phyloP scores from a whole-genome alignment of 805 yeast species.

The Tetrapisispora phaffii region DNA sequence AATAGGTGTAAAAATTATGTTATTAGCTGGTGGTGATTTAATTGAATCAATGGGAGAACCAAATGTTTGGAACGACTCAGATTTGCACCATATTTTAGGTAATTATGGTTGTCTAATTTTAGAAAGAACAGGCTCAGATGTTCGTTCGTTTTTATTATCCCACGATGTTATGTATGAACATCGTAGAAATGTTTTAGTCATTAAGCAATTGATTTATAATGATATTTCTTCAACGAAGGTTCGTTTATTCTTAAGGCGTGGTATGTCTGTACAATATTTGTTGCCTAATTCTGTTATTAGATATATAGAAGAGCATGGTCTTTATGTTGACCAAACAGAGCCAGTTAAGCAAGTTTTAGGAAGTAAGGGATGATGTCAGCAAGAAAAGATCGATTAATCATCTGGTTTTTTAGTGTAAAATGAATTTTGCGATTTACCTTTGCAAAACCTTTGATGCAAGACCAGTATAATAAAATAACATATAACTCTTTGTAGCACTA shows the following conservation, averaged over 20 bases:
- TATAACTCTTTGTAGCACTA: no score
- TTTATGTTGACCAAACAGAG: slow-evolving; percentile 78
- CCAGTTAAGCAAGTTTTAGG: slow-evolving; percentile 83
- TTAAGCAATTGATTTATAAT: slow-evolving; percentile 91
- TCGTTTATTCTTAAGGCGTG: slow-evolving; percentile 80
- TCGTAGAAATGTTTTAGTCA: slow-evolving; percentile 82
- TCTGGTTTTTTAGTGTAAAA: no score
- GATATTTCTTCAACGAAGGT: slow-evolving; percentile 95
- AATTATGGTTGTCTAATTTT: slow-evolving; percentile 93
- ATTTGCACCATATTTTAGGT: slow-evolving; percentile 89
- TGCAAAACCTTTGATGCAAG: not conserved
- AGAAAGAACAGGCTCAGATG: slow-evolving; percentile 95
- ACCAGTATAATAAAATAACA: not conserved
- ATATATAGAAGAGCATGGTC: slow-evolving; percentile 84
- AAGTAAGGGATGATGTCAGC: slow-evolving; percentile 27
- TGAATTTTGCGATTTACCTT: not conserved
- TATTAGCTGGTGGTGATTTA: slow-evolving; percentile 94
- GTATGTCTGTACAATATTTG: slow-evolving; percentile 92
- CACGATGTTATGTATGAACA: slow-evolving; percentile 98
- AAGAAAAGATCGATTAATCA: not conserved
- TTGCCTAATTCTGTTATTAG: slow-evolving; percentile 91
- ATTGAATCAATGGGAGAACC: slow-evolving; percentile 99
- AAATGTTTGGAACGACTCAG: slow-evolving; percentile 96
- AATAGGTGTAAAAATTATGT: slow-evolving; percentile 88
- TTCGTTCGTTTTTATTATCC: slow-evolving; percentile 77